Evolutionary conservation across 2,329 filamentous ascomycete genomes (phyloP).

Genomic region (Monosporascus sp.): DNA sequence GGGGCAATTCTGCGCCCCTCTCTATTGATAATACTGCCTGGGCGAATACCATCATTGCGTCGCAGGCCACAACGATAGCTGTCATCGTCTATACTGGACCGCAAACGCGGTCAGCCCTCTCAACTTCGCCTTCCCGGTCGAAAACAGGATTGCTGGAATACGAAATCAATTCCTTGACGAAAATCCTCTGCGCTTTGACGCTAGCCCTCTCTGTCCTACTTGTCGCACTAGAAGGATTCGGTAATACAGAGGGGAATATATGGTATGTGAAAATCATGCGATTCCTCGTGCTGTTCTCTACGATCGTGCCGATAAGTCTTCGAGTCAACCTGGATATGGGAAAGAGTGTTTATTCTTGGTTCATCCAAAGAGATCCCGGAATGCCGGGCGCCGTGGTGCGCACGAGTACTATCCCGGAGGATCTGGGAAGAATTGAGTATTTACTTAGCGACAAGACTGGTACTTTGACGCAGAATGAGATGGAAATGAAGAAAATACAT

Average conservation of each 20-base stretch:
- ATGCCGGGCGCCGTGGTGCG: slow-evolving; percentile 91
- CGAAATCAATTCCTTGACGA: slow-evolving; percentile 95
- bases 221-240: slow-evolving; percentile 80
- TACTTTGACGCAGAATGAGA: slow-evolving; percentile 96
- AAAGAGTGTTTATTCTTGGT: slow-evolving; percentile 92
- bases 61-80: slow-evolving; percentile 80
- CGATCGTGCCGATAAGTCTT: slow-evolving; percentile 94
- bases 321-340: slow-evolving; percentile 96
- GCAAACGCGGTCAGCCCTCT: slow-evolving; percentile 88
- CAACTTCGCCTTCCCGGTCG: slow-evolving; percentile 84
- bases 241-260: slow-evolving; percentile 55
- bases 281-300: slow-evolving; percentile 98
- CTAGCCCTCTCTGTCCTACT: slow-evolving; percentile 80
- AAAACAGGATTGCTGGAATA: slow-evolving; percentile 92
- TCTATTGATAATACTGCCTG: slow-evolving; percentile 97
- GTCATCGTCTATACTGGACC: slow-evolving; percentile 92
- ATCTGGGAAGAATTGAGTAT: slow-evolving; percentile 93
- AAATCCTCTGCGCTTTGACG: slow-evolving; percentile 88
- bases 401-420: slow-evolving; percentile 96
- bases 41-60: slow-evolving; percentile 96
- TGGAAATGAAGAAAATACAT: slow-evolving; percentile 98
- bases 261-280: slow-evolving; percentile 99
- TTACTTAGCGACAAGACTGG: slow-evolving; percentile 95
- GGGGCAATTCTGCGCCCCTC: slow-evolving; percentile 61
- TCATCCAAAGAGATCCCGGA: slow-evolving; percentile 85